phyloP scores from a whole-genome alignment of 768 basidiomycete species.

The Mycena pura region DNA sequence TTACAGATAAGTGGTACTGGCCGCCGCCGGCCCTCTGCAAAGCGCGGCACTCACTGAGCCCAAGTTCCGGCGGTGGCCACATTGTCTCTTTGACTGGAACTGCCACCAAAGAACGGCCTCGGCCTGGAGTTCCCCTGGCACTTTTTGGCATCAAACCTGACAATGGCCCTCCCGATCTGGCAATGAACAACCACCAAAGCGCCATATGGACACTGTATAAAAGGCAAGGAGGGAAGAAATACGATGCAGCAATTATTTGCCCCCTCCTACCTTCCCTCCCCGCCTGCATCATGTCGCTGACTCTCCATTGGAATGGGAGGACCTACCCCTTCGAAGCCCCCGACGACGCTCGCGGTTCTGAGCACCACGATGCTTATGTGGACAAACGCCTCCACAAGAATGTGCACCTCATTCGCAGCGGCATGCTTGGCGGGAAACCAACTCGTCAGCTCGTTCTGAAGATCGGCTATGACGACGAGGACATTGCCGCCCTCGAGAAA shows the following conservation, averaged over 20 bases:
- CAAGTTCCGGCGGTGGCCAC: no score
- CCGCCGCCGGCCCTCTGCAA: no score
- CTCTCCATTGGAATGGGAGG: neutral
- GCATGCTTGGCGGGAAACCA: neutral
- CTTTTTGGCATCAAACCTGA: conserved; percentile 8
- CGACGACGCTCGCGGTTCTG: neutral
- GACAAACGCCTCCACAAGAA: neutral
- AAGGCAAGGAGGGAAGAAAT: neutral
- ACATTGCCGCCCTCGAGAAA: conserved; percentile 9
- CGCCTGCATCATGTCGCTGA: conserved; percentile 5
- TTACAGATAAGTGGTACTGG: no score
- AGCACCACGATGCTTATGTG: neutral
- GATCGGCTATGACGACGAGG: neutral
- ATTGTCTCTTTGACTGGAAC: no score
- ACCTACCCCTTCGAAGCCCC: neutral
- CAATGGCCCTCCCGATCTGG: neutral
- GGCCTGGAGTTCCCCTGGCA: neutral
- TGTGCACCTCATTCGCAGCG: neutral
- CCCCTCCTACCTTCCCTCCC: neutral
- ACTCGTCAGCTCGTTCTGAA: conserved; percentile 6
- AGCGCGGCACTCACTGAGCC: no score
- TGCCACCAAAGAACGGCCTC: neutral
- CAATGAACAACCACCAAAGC: conserved; percentile 2
- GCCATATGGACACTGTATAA: neutral
- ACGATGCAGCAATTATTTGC: neutral